These are phyloP conservation scores for Ogataea paraovalis DNA, from an alignment of 805 yeast species.

Conservation along the genomic window DNA sequence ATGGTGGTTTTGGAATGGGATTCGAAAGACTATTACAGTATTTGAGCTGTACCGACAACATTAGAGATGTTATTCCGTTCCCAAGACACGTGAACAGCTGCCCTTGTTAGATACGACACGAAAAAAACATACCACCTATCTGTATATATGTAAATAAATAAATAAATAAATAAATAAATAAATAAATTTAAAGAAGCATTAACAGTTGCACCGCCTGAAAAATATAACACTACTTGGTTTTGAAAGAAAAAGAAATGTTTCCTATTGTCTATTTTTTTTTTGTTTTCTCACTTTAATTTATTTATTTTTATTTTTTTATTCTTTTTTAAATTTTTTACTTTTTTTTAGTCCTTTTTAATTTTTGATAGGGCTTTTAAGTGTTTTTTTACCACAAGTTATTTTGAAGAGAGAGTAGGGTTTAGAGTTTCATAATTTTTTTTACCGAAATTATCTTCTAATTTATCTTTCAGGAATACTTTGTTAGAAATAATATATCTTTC, in stretches of 20 bases:
- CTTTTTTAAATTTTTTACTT: background rate
- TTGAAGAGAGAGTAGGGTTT: background rate
- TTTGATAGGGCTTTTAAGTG: background rate
- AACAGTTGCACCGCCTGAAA: background rate
- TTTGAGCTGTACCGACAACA: slow-evolving; percentile 68
- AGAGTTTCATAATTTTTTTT: too few relatives aligned
- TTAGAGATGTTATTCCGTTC: slow-evolving; percentile 83
- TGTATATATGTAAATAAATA: background rate
- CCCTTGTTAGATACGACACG: too few relatives aligned
- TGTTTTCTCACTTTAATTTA: background rate
- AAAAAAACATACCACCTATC: too few relatives aligned
- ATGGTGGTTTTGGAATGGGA: slow-evolving; percentile 97
- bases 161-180: background rate
- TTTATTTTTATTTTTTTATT: background rate
- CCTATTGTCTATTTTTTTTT: background rate
- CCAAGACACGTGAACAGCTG: slow-evolving; percentile 66
- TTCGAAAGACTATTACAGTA: slow-evolving; percentile 80
- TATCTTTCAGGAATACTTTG: background rate
- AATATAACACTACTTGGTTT: background rate
- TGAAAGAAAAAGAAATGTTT: background rate
- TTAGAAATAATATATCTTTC: background rate
- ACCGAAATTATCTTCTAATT: background rate
- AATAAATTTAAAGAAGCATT: background rate
- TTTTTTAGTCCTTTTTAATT: background rate
- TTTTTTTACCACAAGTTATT: background rate